A percentile compares a stretch with the other conserved stretches of the same genome.
Evolutionary conservation across 202 grass and related monocot species (phyloP).

Genomic region (Zizania palustris): DNA sequence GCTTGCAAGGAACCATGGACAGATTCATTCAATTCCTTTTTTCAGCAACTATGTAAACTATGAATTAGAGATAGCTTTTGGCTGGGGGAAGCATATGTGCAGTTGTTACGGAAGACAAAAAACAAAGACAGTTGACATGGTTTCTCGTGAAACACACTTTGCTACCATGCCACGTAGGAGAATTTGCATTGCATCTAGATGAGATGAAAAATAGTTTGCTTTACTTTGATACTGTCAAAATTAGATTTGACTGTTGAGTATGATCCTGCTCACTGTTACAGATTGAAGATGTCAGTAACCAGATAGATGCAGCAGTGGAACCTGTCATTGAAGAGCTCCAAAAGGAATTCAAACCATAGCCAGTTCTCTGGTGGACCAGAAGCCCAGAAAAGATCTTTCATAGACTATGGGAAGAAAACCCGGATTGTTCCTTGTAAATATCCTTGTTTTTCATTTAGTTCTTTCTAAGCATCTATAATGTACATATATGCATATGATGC

Average conservation of each 20-base stretch:
- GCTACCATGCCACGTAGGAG: not conserved
- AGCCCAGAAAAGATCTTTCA: conserved; percentile 46
- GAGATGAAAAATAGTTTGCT: not conserved
- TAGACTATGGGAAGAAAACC: not conserved
- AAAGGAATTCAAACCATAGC: conserved; percentile 47
- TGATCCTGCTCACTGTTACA: conserved; percentile 21
- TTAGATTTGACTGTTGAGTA: not conserved
- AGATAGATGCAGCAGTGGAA: conserved; percentile 56
- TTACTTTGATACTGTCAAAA: not conserved
- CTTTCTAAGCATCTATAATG: conserved; percentile 13
- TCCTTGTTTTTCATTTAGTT: conserved; percentile 10
- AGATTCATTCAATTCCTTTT: conserved; percentile 10
- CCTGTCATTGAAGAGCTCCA: conserved; percentile 51
- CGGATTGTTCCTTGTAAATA: conserved; percentile 23
- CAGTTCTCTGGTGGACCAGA: conserved; percentile 26
- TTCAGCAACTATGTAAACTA: not conserved
- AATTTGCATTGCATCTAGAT: not conserved
- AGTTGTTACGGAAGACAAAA: not conserved
- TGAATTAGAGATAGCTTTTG: conserved; percentile 23
- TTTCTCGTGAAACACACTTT: not conserved
- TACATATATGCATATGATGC: conserved; percentile 37
- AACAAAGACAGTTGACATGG: not conserved
- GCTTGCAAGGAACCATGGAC: conserved; percentile 24
- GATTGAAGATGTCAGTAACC: conserved; percentile 61
- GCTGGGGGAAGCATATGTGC: conserved; percentile 13